Conservation (phyloP, 2,329 filamentous ascomycete species). For the Aspergillus oerlinghausenensis region DNA sequence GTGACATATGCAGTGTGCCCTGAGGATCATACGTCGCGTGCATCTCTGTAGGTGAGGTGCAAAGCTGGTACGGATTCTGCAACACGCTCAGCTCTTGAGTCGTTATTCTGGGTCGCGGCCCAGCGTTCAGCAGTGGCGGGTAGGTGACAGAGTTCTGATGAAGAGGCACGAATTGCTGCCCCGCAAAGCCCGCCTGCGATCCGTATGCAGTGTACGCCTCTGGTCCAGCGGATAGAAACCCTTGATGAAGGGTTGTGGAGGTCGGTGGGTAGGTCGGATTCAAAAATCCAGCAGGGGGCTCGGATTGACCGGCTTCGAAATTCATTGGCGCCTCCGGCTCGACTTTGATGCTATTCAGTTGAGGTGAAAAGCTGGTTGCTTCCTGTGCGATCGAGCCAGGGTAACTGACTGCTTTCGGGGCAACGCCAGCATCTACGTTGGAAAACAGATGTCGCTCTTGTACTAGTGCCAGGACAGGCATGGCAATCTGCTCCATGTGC, state of each 20-base stretch:
- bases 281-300: slow-evolving; percentile 9
- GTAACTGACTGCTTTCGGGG: slow-evolving; percentile 6
- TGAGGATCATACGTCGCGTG: slow-evolving; percentile 18
- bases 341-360: slow-evolving; percentile 4
- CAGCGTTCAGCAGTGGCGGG: slow-evolving; percentile 29
- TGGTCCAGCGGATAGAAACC: slow-evolving; percentile 24
- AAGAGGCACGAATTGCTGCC: slow-evolving; percentile 17
- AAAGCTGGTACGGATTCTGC: slow-evolving; percentile 20
- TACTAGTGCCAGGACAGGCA: slow-evolving; percentile 64
- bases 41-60: slow-evolving; percentile 22
- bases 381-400: slow-evolving; percentile 5
- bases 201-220: slow-evolving; percentile 11
- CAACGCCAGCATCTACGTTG: slow-evolving; percentile 5
- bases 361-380: slow-evolving; percentile 7
- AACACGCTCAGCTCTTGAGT: slow-evolving; percentile 17
- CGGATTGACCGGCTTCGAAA: slow-evolving; percentile 7
- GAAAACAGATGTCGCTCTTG: slow-evolving; percentile 37
- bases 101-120: slow-evolving; percentile 18
- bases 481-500: slow-evolving; percentile 88
- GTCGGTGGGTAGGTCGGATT: slow-evolving; percentile 11
- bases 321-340: slow-evolving; percentile 6
- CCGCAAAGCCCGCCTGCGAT: slow-evolving; percentile 10
- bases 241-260: slow-evolving; percentile 21
- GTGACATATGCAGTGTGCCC: slow-evolving; percentile 22
- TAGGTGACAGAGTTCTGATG: slow-evolving; percentile 31